Conservation (phyloP, 139 green algal species). For the Chlamydomonas incerta region DNA sequence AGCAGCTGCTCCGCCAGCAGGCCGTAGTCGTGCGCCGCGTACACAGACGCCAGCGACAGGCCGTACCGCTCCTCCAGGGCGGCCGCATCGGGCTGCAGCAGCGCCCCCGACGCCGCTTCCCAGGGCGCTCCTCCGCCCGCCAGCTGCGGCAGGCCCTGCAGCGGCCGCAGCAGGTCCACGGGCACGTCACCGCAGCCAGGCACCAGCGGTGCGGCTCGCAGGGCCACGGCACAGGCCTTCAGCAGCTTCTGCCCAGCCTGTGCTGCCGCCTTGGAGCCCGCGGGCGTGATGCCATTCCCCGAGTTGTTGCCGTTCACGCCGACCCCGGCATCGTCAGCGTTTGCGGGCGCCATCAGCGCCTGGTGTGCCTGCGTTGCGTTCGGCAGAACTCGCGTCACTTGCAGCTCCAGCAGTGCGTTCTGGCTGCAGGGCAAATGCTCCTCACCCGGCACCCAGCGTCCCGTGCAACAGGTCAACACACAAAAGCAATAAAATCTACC, state of each 20-base stretch:
- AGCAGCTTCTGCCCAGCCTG: neutral
- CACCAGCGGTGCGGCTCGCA: conserved; percentile 8
- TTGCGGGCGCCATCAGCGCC: neutral
- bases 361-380: neutral
- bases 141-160: conserved; percentile 16
- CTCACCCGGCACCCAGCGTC: no score
- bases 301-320: no score
- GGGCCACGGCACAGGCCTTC: neutral
- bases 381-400: neutral
- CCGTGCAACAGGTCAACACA: no score
- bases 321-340: neutral
- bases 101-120: neutral
- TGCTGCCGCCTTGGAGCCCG: neutral
- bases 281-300: neutral
- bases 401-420: no score
- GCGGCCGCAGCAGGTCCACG: neutral
- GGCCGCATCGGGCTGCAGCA: neutral
- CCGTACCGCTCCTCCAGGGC: conserved; percentile 21
- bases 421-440: no score
- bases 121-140: neutral
- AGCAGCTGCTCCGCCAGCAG: conserved; percentile 5
- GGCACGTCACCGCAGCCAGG: conserved; percentile 11
- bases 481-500: no score
- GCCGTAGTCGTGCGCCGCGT: conserved; percentile 9
- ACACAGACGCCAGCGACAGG: neutral